Evolutionary conservation across 192 early-diverging fungal species (phyloP), one percentile per base, ranked within the genome.

Genomic region (Coemansia sp.): DNA sequence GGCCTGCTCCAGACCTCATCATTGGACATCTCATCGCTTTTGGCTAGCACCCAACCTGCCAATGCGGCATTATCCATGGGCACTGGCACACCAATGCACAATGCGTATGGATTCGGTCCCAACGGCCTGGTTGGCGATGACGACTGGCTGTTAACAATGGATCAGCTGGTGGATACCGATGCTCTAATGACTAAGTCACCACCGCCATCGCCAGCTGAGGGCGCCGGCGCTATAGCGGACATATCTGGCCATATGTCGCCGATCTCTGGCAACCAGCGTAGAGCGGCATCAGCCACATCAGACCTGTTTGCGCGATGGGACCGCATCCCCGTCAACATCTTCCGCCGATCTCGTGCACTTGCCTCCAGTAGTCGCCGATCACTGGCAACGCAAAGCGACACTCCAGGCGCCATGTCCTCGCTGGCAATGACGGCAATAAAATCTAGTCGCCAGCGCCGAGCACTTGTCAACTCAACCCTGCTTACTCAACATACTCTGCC

Each of bases 321-420:
- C 47, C 74, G 74, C 18, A 78, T 78, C 37, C 74, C 74, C 6
- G 61, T 78, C 46, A 78, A 78, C 47, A 78, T 78, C 19, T 78
- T 78, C 64, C 68, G 68, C 37, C 63, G 75, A 1, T 78, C 75
- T 8, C 59, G 75, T n/a, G 75, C 68, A 0, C 58, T 78, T 31
- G 75, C 75, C 4, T 66, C 68, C 18, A 65, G 38, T 26, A 52
- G 39, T 19, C 59, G 63, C 18, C 42, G 61, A 41, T 49, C 33
- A 13, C 58, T 68, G 54, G 43, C 35, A 13, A 39, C 52, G 9
- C 54, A 61, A 9, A 55, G 61, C 55, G 57, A 61, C 44, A 23
- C 58, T 50, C 33, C 63, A 45, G 69, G 60, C 23, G 43, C 44
- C 5, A 57, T 59, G 50, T 68, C 75, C 19, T 67, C 75, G 15